Evolutionary conservation across 2,329 filamentous ascomycete species (phyloP), one percentile per base, ranked within the genome.

Genomic region (Microcyclosporella mali): DNA sequence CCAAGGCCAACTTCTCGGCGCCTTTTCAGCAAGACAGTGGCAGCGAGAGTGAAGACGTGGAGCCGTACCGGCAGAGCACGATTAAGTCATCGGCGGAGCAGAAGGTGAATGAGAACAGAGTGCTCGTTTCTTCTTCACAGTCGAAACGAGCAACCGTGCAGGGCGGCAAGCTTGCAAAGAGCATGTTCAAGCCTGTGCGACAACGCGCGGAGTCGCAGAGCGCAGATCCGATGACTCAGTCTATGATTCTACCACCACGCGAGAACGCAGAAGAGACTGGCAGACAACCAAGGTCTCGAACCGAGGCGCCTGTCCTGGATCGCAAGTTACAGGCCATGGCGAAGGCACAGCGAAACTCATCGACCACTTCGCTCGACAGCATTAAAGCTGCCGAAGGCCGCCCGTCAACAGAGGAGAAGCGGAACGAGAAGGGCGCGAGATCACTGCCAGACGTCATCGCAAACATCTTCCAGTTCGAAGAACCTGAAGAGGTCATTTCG

Each of bases 401-500:
- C 27, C 16, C 33, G 18, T 30, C 18, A 27, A 15, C 40, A 12
- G 35, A 32, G 31, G 40, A 37, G 7, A 15, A 16, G 4, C 31
- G 19, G n/a, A 33, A 30, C 25, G 32, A 32, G 4, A 40, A 39
- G 19, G 15, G 27, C 12, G n/a, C 37, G 15, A 42, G 41, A 18
- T 41, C 51, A 14, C 30, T 57, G 8, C 42, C 54, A n/a, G 31
- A 48, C 15, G 53, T 56, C 15, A 45, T 63, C 12, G 58, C 58
- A 2, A 55, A 62, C n/a, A 94, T 94, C 49, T 95, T 94, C 59
- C 77, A 83, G 37, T 92, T 95, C 53, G 80, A 88, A 19, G 72
- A 78, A 29, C 76, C 84, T 0, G 92, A 98, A 62, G 83, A 88
- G 47, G 86, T 97, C 16, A 80, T 95, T 48, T 81, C 85, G 64